Conservation (phyloP, 805 yeast species). For the Schwanniomyces yamadae region DNA sequence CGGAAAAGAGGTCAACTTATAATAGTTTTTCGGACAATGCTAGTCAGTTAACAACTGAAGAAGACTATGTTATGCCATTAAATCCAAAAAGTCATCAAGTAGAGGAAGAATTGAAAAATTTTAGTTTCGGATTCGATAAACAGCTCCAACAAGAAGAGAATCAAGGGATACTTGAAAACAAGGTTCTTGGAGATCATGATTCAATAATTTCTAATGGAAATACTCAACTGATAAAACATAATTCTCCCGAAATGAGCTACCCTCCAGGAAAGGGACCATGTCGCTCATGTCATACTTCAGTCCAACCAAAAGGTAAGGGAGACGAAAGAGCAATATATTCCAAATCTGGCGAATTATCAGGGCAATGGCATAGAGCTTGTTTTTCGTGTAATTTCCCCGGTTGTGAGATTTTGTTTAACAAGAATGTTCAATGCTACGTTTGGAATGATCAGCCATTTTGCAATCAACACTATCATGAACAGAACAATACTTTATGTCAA, state of each 20-base stretch:
- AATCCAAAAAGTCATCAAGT: constrained; percentile 34
- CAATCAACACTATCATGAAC: constrained; percentile 68
- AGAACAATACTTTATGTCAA: constrained; percentile 73
- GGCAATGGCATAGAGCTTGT: constrained; percentile 93
- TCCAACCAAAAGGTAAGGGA: constrained; percentile 41
- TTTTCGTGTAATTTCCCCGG: constrained; percentile 60
- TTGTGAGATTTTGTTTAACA: constrained; percentile 60
- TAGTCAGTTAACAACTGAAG: background rate
- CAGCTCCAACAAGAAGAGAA: too few relatives aligned
- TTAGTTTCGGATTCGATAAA: too few relatives aligned
- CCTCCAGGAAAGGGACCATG: constrained; percentile 80
- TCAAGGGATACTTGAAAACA: too few relatives aligned
- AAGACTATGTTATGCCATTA: constrained; percentile 26
- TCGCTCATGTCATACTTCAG: constrained; percentile 62
- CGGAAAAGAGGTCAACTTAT: too few relatives aligned
- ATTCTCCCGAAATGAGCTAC: constrained; percentile 14
- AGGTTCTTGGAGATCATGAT: too few relatives aligned
- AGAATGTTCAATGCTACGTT: constrained; percentile 70
- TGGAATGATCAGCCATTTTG: constrained; percentile 81
- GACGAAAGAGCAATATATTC: constrained; percentile 68
- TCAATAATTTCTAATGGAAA: too few relatives aligned
- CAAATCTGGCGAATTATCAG: constrained; percentile 79
- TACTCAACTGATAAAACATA: too few relatives aligned
- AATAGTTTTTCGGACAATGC: background rate
- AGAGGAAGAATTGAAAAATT: constrained; percentile 30